Evolutionary conservation across 1,139 yeast genomes (phyloP).

Genomic region (Candida buenavistaensis): DNA sequence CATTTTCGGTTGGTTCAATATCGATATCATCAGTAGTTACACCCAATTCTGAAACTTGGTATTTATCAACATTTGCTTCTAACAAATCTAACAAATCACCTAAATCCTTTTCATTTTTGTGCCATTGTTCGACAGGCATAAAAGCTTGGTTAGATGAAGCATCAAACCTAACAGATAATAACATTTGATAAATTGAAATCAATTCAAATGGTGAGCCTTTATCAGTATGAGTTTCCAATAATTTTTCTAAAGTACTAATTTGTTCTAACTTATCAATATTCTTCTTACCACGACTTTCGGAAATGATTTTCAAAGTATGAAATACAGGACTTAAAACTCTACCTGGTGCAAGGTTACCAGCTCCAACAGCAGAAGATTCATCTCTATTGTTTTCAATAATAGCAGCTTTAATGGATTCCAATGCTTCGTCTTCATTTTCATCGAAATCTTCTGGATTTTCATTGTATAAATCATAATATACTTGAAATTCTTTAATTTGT

Average conservation of each 20-base stretch:
- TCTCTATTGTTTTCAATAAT: conserved; percentile 13
- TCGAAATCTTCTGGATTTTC: conserved; percentile 75
- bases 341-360: conserved; percentile 18
- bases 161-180: conserved; percentile 89
- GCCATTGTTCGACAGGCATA: conserved; percentile 87
- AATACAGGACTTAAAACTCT: conserved; percentile 55
- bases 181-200: conserved; percentile 75
- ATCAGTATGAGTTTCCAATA: conserved; percentile 40
- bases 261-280: conserved; percentile 85
- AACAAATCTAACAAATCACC: conserved; percentile 62
- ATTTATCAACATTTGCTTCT: conserved; percentile 57
- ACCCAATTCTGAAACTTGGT: conserved; percentile 79
- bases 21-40: conserved; percentile 77
- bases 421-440: conserved; percentile 50
- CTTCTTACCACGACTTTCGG: conserved; percentile 95
- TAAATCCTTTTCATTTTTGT: conserved; percentile 63
- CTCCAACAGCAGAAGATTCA: conserved; percentile 19
- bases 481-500: conserved; percentile 66
- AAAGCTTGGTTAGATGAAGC: conserved; percentile 63
- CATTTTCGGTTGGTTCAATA: conserved; percentile 67
- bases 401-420: conserved; percentile 26
- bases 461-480: conserved; percentile 58
- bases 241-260: conserved; percentile 65
- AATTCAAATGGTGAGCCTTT: conserved; percentile 61
- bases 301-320: conserved; percentile 68